Evolutionary conservation across 108 stramenopile genomes (phyloP).

Genomic region (Seminavis robusta): DNA sequence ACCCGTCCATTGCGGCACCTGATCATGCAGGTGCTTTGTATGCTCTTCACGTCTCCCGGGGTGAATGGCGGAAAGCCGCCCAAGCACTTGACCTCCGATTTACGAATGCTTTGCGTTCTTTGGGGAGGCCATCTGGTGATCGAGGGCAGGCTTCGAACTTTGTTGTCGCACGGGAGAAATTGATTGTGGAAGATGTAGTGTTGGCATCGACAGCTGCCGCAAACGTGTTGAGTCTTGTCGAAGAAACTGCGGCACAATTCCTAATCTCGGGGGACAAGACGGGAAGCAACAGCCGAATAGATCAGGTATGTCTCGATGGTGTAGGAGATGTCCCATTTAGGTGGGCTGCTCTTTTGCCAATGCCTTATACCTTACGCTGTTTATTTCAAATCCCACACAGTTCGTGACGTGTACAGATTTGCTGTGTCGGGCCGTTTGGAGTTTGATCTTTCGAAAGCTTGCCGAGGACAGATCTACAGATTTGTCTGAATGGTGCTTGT

Average conservation of each 20-base stretch:
- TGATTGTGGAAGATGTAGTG: constrained; percentile 56
- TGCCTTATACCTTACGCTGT: too few relatives aligned
- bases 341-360: too few relatives aligned
- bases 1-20: constrained; percentile 20
- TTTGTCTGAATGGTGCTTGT: too few relatives aligned
- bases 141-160: constrained; percentile 2
- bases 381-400: too few relatives aligned
- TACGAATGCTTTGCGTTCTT: constrained; percentile 36
- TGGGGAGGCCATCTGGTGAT: constrained; percentile 18
- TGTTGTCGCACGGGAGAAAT: constrained; percentile 24
- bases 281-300: too few relatives aligned
- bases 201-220: constrained; percentile 51
- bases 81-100: constrained; percentile 65
- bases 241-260: constrained; percentile 22
- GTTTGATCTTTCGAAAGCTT: too few relatives aligned
- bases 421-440: too few relatives aligned
- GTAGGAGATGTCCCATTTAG: too few relatives aligned
- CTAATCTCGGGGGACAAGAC: constrained; percentile 40
- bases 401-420: too few relatives aligned
- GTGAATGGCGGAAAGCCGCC: constrained; percentile 73
- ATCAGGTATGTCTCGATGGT: too few relatives aligned
- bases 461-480: too few relatives aligned
- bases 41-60: constrained; percentile 68
- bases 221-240: constrained; percentile 50
- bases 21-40: constrained; percentile 78